Evolutionary conservation across 179 eudicot genomes (phyloP), one percentile per base, ranked within the genome.

Genomic region (Beta macrorhiza): DNA sequence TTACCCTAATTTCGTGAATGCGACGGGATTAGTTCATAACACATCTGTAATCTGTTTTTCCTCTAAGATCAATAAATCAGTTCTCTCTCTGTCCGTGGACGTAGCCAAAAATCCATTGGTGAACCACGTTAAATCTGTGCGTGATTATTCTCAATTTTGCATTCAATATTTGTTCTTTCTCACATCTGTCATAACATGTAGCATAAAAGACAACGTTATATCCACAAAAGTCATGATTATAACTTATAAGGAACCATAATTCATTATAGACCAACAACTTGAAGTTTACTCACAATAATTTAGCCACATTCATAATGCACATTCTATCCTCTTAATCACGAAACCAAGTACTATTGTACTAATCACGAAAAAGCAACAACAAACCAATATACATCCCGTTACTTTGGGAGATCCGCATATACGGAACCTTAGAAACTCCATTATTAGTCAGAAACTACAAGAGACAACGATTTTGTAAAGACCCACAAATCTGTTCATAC

Each of bases 121-220:
- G n/a, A n/a, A n/a, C n/a, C n/a, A n/a, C n/a, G n/a, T n/a, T n/a
- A n/a, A n/a, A n/a, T n/a, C n/a, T n/a, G n/a, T n/a, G n/a, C n/a
- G n/a, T n/a, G n/a, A n/a, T n/a, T n/a, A n/a, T n/a, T n/a, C n/a
- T n/a, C n/a, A n/a, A n/a, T n/a, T n/a, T n/a, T n/a, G n/a, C n/a
- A n/a, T n/a, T n/a, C n/a, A n/a, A n/a, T n/a, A n/a, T n/a, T n/a
- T n/a, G n/a, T n/a, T n/a, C n/a, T n/a, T n/a, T n/a, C n/a, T n/a
- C n/a, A n/a, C n/a, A n/a, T n/a, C n/a, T n/a, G n/a, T n/a, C n/a
- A n/a, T n/a, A n/a, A 83, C 85, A 79, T 75, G 76, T 44, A 67
- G 75, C 74, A 67, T 29, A 78, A 51, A 45, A 52, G 67, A 76
- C 77, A 61, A 69, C 64, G 56, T 51, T 78, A 32, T 72, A 70